phyloP scores from a whole-genome alignment of 2,329 filamentous ascomycete species.

The Aspergillus fischeri region DNA sequence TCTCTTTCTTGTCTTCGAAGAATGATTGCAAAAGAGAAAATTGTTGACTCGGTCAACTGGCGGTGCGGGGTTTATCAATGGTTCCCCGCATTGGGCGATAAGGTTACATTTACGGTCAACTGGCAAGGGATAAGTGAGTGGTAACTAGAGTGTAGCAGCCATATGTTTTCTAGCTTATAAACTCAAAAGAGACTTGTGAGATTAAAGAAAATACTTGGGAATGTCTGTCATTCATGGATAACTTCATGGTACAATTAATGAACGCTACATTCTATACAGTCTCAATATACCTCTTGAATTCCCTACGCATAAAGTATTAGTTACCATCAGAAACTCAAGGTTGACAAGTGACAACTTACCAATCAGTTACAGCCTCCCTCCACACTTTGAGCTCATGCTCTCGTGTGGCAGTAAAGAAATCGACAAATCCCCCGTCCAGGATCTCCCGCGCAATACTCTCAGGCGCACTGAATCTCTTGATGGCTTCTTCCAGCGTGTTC shows the following conservation, averaged over 20 bases:
- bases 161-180: too few relatives aligned
- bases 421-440: conserved; percentile 88
- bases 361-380: conserved; percentile 94
- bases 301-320: conserved; percentile 45
- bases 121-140: neutral
- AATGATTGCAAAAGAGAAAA: neutral
- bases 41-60: neutral
- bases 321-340: conserved; percentile 4
- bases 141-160: too few relatives aligned
- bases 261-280: conserved; percentile 48
- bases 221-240: too few relatives aligned
- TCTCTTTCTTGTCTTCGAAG: neutral
- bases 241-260: too few relatives aligned
- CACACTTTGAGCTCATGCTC: conserved; percentile 84
- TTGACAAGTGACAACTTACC: conserved; percentile 59
- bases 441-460: conserved; percentile 86
- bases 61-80: neutral
- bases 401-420: conserved; percentile 88
- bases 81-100: neutral
- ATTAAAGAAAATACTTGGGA: too few relatives aligned
- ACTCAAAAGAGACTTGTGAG: too few relatives aligned
- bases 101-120: neutral
- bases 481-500: conserved; percentile 79
- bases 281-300: conserved; percentile 71
- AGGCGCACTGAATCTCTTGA: conserved; percentile 66